Evolutionary conservation across 1,139 yeast genomes (phyloP).

Genomic region (Meyerozyma smithsonii): DNA sequence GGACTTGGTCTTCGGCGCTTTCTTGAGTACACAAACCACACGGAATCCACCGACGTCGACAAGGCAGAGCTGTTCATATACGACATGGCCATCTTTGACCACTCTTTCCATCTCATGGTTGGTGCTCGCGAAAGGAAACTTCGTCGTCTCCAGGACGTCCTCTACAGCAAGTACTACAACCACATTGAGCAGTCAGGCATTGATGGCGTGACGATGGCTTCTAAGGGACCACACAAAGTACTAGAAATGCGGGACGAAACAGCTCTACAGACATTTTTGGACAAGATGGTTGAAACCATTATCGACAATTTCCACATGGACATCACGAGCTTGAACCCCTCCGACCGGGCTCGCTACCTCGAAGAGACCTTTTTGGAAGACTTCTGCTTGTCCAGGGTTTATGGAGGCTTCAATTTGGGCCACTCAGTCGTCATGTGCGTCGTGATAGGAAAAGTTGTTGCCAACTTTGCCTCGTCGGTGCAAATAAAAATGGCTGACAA

Average conservation of each 20-base stretch:
- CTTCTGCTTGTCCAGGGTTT: conserved; percentile 23
- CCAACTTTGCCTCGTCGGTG: conserved; percentile 13
- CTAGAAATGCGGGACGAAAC: conserved; percentile 1
- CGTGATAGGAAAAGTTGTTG: conserved; percentile 18
- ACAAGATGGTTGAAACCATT: conserved; percentile 2
- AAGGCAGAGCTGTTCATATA: conserved; percentile 24
- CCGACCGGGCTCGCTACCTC: conserved; percentile 7
- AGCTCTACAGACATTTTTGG: conserved; percentile 5
- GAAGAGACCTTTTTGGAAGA: conserved; percentile 20
- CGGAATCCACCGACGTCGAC: neutral
- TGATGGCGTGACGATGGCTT: neutral
- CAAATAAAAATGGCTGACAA: conserved; percentile 6
- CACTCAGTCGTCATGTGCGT: conserved; percentile 18
- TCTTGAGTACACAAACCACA: neutral
- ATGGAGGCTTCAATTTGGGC: conserved; percentile 22
- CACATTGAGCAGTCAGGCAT: conserved; percentile 6
- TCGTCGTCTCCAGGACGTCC: conserved; percentile 7
- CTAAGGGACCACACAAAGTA: neutral
- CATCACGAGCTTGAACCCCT: conserved; percentile 2
- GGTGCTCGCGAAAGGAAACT: conserved; percentile 11
- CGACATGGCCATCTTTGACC: conserved; percentile 20
- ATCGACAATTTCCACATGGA: conserved; percentile 4
- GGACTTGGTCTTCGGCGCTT: conserved; percentile 3
- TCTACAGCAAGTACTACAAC: conserved; percentile 12
- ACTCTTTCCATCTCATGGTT: conserved; percentile 15